These are phyloP conservation scores for Metschnikowia amazonensis DNA, from an alignment of 805 yeast genomes.

Conservation along the genomic window DNA sequence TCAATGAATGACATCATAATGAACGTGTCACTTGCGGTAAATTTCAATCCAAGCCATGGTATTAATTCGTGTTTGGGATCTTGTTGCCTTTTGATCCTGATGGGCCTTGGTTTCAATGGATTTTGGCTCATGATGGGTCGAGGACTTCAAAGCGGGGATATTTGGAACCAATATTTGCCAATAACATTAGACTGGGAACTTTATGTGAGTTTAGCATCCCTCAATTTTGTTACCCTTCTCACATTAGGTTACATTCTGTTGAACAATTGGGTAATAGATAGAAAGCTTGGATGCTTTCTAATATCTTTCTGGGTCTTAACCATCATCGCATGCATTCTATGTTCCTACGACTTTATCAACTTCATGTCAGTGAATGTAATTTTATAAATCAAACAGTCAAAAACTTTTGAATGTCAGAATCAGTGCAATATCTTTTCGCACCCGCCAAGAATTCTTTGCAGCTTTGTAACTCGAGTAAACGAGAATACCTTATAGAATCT, in stretches of 20 bases:
- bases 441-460: neutral
- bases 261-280: constrained; percentile 34
- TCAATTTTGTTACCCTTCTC: constrained; percentile 22
- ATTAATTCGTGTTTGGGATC: constrained; percentile 54
- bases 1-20: constrained; percentile 51
- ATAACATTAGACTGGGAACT: constrained; percentile 25
- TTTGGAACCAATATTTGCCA: constrained; percentile 9
- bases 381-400: neutral
- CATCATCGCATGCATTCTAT: neutral
- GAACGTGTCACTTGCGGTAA: constrained; percentile 45
- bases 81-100: constrained; percentile 44
- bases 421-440: neutral
- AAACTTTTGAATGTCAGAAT: neutral
- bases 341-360: neutral
- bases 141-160: constrained; percentile 5
- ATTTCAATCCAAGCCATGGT: constrained; percentile 37
- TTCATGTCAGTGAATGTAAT: neutral
- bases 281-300: constrained; percentile 22
- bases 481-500: neutral
- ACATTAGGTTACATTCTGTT: constrained; percentile 28
- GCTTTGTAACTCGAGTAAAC: neutral
- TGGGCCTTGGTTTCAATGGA: constrained; percentile 51
- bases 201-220: constrained; percentile 23
- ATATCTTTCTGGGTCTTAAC: constrained; percentile 8
- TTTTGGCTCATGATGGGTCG: constrained; percentile 22